These are phyloP conservation scores for Backusella sp. DNA, from an alignment of 192 early-diverging fungal genomes.

Conservation along the genomic window DNA sequence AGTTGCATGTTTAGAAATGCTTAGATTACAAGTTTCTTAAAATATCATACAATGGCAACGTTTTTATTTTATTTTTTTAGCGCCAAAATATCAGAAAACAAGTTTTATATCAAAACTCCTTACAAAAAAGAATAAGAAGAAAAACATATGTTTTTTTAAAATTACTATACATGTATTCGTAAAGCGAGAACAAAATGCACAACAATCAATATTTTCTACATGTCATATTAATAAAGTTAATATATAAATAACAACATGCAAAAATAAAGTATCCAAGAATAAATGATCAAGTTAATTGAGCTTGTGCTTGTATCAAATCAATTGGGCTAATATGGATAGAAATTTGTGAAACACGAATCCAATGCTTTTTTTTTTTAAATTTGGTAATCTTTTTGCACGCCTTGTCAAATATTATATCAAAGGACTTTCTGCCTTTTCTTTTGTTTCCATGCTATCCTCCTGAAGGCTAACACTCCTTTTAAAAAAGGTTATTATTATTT, in stretches of 20 bases:
- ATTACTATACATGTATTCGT: not conserved
- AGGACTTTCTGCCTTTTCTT: not conserved
- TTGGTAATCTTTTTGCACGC: not conserved
- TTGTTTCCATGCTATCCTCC: constrained; percentile 2
- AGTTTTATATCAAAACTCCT: not conserved
- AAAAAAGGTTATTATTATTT: not conserved
- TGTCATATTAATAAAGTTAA: not conserved
- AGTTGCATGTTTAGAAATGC: not conserved
- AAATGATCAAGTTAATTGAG: not conserved
- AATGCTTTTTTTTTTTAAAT: not conserved
- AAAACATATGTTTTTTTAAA: not conserved
- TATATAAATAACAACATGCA: not conserved
- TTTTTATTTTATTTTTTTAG: not conserved
- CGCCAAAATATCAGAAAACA: not conserved
- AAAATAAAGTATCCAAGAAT: not conserved
- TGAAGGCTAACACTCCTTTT: not conserved
- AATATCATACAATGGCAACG: not conserved
- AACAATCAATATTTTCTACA: too few species aligned
- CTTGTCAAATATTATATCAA: constrained; percentile 6
- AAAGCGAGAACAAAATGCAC: too few species aligned
- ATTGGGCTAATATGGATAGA: not conserved
- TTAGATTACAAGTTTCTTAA: not conserved
- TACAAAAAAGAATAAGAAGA: not conserved
- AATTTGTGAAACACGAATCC: not conserved
- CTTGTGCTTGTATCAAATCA: not conserved